Evolutionary conservation across 1,284 basidiomycete genomes (phyloP).

Genomic region (Tremellales sp.): DNA sequence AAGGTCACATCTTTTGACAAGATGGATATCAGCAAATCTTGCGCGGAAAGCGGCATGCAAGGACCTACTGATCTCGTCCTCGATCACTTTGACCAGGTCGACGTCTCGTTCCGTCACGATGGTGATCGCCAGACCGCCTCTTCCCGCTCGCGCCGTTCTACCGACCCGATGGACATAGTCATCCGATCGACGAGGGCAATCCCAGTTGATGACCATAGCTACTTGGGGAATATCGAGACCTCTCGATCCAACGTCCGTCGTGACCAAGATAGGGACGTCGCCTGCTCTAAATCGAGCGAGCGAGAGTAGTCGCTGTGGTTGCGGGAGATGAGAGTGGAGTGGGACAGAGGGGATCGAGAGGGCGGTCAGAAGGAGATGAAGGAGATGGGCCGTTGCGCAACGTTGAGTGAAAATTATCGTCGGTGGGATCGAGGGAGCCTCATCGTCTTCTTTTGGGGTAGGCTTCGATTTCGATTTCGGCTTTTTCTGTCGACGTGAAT

Average conservation of each 20-base stretch:
- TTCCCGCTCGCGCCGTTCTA: constrained; percentile 89
- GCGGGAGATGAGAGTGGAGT: constrained; percentile 84
- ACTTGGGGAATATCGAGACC: constrained; percentile 95
- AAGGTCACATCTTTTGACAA: constrained; percentile 60
- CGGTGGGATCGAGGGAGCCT: constrained; percentile 61
- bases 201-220: constrained; percentile 95
- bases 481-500: neutral
- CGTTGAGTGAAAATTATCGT: constrained; percentile 95
- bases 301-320: constrained; percentile 79
- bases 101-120: constrained; percentile 94
- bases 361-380: constrained; percentile 73
- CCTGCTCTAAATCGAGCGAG: constrained; percentile 82
- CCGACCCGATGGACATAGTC: constrained; percentile 62
- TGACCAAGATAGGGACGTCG: constrained; percentile 85
- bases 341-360: constrained; percentile 80
- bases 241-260: constrained; percentile 90
- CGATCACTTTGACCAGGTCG: constrained; percentile 75
- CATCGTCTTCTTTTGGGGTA: constrained; percentile 47
- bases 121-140: constrained; percentile 82
- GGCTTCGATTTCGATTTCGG: constrained; percentile 27
- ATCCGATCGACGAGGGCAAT: constrained; percentile 63
- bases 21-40: constrained; percentile 1
- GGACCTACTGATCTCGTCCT: constrained; percentile 81
- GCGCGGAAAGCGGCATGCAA: constrained; percentile 49
- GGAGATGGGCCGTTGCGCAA: constrained; percentile 82